These are phyloP conservation scores for Aphanomyces invadans DNA, from an alignment of 352 stramenopile genomes.

Conservation along the genomic window DNA sequence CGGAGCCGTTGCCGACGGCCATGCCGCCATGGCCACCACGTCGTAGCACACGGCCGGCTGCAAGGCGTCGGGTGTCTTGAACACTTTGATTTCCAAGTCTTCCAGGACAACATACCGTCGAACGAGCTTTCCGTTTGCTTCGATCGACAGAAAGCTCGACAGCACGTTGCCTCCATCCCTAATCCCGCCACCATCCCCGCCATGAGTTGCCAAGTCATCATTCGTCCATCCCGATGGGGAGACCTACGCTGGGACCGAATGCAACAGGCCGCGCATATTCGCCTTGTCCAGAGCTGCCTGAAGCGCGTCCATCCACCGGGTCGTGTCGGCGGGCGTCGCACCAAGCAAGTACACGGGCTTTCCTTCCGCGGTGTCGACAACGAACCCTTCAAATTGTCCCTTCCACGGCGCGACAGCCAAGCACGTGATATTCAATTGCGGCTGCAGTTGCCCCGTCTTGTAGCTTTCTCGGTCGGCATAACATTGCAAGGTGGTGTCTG, in stretches of 20 bases:
- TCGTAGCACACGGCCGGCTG: background rate
- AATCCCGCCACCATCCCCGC: background rate
- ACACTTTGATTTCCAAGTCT: constrained; percentile 19
- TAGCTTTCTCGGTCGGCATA: constrained; percentile 56
- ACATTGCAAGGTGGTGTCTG: constrained; percentile 33
- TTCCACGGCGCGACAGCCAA: constrained; percentile 29
- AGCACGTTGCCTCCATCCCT: constrained; percentile 1
- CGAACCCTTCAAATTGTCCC: constrained; percentile 32
- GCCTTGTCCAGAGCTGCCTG: constrained; percentile 43
- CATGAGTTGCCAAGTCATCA: background rate
- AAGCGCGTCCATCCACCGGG: constrained; percentile 43
- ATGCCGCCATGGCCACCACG: background rate
- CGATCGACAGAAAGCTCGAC: constrained; percentile 18
- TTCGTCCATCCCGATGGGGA: too few species aligned
- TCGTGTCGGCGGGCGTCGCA: constrained; percentile 32
- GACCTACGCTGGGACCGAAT: constrained; percentile 12
- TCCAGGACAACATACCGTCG: constrained; percentile 19
- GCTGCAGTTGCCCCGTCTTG: constrained; percentile 32
- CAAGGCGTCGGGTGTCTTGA: background rate
- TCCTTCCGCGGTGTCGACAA: constrained; percentile 47
- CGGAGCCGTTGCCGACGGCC: background rate
- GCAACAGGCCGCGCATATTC: background rate
- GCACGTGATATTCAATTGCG: constrained; percentile 20
- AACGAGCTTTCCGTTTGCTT: background rate
- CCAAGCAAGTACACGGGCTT: constrained; percentile 43